Evolutionary conservation across 164 flowering plant species (phyloP).

Genomic region (Vitis labrusca): DNA sequence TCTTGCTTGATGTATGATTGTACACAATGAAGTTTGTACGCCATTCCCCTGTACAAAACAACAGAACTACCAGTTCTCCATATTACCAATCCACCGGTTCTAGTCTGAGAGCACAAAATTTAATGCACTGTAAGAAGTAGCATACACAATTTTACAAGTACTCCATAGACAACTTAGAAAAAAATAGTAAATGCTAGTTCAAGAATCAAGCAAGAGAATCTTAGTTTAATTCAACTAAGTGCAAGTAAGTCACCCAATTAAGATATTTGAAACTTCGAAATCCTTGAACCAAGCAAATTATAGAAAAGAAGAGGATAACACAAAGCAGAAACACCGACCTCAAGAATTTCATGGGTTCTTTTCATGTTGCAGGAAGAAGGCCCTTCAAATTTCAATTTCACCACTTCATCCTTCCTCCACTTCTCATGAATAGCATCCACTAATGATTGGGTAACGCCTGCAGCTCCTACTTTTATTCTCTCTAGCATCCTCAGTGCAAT

Average conservation of each 20-base stretch:
- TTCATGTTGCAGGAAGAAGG: conserved; percentile 69
- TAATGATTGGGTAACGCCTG: conserved; percentile 74
- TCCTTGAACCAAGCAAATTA: not conserved
- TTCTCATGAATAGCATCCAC: conserved; percentile 73
- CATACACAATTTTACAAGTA: not conserved
- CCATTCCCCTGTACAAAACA: conserved; percentile 81
- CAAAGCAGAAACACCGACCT: conserved; percentile 50
- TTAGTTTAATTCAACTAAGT: no score
- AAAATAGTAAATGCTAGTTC: not conserved
- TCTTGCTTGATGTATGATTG: conserved; percentile 42
- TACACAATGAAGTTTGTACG: conserved; percentile 73
- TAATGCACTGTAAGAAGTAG: conserved; percentile 6
- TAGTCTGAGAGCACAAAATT: conserved; percentile 48
- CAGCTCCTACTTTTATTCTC: conserved; percentile 70
- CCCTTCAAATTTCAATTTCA: conserved; percentile 83
- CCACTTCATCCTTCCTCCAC: conserved; percentile 85
- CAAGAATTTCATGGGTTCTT: conserved; percentile 70
- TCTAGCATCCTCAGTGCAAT: conserved; percentile 71
- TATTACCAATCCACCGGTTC: conserved; percentile 90
- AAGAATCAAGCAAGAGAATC: no score
- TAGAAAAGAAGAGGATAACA: not conserved
- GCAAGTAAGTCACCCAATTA: not conserved
- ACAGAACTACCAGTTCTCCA: conserved; percentile 91
- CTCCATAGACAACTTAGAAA: not conserved
- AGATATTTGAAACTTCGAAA: not conserved